Evolutionary conservation across 768 basidiomycete genomes (phyloP).

Genomic region (Agrocybe praecox): DNA sequence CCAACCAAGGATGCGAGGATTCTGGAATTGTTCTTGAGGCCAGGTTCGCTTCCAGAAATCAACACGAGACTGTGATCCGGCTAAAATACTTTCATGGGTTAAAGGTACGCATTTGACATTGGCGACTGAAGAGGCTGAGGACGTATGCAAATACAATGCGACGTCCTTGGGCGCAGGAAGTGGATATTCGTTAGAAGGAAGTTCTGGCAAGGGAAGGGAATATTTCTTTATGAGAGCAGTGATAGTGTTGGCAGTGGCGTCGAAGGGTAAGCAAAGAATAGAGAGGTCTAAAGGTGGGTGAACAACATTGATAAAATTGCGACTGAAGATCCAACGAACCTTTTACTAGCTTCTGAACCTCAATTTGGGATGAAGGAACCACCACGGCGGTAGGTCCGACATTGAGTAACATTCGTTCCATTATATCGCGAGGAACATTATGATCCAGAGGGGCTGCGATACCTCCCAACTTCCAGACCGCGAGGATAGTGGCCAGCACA

Average conservation of each 20-base stretch:
- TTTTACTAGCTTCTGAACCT: constrained; percentile 22
- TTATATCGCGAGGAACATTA: constrained; percentile 31
- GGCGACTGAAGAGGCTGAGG: constrained; percentile 27
- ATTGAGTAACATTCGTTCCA: constrained; percentile 32
- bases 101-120: constrained; percentile 35
- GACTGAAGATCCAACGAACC: constrained; percentile 16
- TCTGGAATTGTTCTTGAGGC: constrained; percentile 25
- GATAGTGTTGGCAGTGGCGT: constrained; percentile 27
- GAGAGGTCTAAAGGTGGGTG: constrained; percentile 14
- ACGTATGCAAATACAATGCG: constrained; percentile 34
- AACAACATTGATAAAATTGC: neutral
- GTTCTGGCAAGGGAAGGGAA: constrained; percentile 23
- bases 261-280: constrained; percentile 19
- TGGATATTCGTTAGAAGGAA: constrained; percentile 20
- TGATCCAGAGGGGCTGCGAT: constrained; percentile 33
- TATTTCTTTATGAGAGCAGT: constrained; percentile 28
- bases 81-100: constrained; percentile 27
- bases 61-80: constrained; percentile 25
- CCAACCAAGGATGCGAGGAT: constrained; percentile 33
- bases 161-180: constrained; percentile 20
- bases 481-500: constrained; percentile 29
- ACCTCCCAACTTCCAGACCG: constrained; percentile 36
- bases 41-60: constrained; percentile 29
- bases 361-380: constrained; percentile 21
- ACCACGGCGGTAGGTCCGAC: constrained; percentile 29